phyloP scores from a whole-genome alignment of 495 filamentous ascomycete species.

The Talaromyces liani region DNA sequence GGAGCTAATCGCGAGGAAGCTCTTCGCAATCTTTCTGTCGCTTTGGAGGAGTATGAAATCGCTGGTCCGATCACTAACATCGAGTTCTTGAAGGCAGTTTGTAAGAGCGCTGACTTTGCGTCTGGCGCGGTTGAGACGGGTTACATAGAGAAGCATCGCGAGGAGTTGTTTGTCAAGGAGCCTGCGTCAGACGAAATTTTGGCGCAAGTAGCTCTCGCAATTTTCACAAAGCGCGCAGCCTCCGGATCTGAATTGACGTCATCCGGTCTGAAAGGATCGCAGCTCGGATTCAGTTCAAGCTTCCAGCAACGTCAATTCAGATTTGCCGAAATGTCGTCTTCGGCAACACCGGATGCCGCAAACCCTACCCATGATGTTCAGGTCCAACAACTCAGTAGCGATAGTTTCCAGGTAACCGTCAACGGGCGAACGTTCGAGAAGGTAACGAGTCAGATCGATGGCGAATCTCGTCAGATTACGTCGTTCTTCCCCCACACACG shows the following conservation, averaged over 20 bases:
- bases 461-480: conserved; percentile 30
- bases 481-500: conserved; percentile 69
- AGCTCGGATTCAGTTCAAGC: conserved; percentile 45
- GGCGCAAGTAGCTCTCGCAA: conserved; percentile 75
- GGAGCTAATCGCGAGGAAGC: conserved; percentile 72
- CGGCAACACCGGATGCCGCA: conserved; percentile 14
- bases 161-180: conserved; percentile 58
- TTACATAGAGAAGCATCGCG: conserved; percentile 82
- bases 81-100: conserved; percentile 86
- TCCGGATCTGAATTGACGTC: conserved; percentile 10
- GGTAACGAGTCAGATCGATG: conserved; percentile 35
- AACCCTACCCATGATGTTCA: conserved; percentile 49
- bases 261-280: conserved; percentile 19
- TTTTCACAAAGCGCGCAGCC: conserved; percentile 40
- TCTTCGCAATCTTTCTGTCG: conserved; percentile 72
- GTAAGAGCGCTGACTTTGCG: conserved; percentile 72
- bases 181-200: conserved; percentile 56
- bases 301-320: conserved; percentile 46
- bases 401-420: conserved; percentile 59
- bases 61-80: conserved; percentile 93
- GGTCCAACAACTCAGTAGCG: conserved; percentile 55
- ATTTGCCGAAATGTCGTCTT: conserved; percentile 1
- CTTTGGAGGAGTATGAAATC: conserved; percentile 84
- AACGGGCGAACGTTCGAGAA: conserved; percentile 40
- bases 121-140: conserved; percentile 89